Conservation (phyloP, 257 asterid species). For the Haberlea rhodopensis region DNA sequence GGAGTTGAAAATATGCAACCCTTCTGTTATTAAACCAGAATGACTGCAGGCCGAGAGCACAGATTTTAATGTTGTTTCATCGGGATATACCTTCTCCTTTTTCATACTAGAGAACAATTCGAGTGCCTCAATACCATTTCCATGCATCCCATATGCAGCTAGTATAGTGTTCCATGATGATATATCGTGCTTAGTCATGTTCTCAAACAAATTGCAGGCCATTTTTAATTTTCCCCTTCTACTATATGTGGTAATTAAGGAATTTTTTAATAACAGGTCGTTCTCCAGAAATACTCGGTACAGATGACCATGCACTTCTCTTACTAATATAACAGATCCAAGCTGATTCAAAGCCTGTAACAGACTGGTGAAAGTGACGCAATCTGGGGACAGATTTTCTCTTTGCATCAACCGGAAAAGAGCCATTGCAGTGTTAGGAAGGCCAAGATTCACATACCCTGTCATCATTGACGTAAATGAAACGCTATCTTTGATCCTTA, state of each 20-base stretch:
- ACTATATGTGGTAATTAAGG: conserved; percentile 52
- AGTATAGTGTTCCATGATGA: conserved; percentile 63
- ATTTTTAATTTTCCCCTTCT: conserved; percentile 38
- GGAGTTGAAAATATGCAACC: conserved; percentile 37
- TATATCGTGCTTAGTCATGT: conserved; percentile 31
- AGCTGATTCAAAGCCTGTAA: conserved; percentile 47
- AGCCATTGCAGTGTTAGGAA: conserved; percentile 36
- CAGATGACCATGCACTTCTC: conserved; percentile 44
- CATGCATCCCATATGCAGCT: conserved; percentile 60
- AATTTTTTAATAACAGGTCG: conserved; percentile 36
- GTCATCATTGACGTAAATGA: conserved; percentile 62
- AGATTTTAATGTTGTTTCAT: conserved; percentile 47
- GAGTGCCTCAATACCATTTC: conserved; percentile 40
- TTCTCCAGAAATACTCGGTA: conserved; percentile 30
- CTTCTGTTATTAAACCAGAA: conserved; percentile 43
- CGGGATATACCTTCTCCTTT: conserved; percentile 30
- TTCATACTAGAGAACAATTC: conserved; percentile 41
- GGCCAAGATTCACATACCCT: conserved; percentile 34
- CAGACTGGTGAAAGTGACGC: conserved; percentile 41
- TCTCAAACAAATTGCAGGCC: conserved; percentile 43
- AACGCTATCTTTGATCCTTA: conserved; percentile 36
- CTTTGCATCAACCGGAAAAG: conserved; percentile 45
- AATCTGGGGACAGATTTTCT: conserved; percentile 41
- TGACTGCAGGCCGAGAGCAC: conserved; percentile 67
- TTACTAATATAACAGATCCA: conserved; percentile 34